Evolutionary conservation across 2,329 filamentous ascomycete species (phyloP), one percentile per base, ranked within the genome.

Genomic region (Chrysosporium keratinophilum): DNA sequence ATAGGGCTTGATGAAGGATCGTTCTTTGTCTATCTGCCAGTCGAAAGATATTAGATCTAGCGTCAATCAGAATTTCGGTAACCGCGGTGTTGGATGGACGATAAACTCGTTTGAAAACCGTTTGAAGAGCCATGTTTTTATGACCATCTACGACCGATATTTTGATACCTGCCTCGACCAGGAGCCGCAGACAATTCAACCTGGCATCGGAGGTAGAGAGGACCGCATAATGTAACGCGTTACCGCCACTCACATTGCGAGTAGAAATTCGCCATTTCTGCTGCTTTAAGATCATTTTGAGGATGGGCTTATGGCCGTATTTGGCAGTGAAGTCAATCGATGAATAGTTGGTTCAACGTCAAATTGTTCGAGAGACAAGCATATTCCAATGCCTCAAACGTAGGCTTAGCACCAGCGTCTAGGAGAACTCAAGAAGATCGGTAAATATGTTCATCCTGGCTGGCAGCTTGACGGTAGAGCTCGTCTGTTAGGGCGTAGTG

Each of bases 201-300:
- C 11, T 51, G 10, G 28, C 20, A n/a, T 51, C 5, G 12, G 49
- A 37, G 20, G 31, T 23, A 23, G 40, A 51, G 10, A 15, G 6
- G 1, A 39, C n/a, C 17, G 52, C 52, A 54, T 54, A 42, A n/a
- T 48, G 45, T 37, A 54, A 39, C 12, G 39, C 42, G 4, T 44
- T 43, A 14, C 20, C 11, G 12, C n/a, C 28, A 14, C 9, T 15
- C 2, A 17, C 10, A 35, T 41, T 35, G 2, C 14, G 15, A 6
- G 42, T 39, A 15, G 33, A 37, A 10, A 52, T 20, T 12, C 45
- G 41, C 50, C 40, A 44, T 39, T 19, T 23, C 11, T 46, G 41
- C 33, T 37, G 35, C 15, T 45, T n/a, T 14, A 52, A 12, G 23
- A 52, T 44, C 17, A 17, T 10, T 19, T 15, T 44, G 12, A 52